phyloP scores from a whole-genome alignment of 176 grass and related monocot species.

The Carex pumila region DNA sequence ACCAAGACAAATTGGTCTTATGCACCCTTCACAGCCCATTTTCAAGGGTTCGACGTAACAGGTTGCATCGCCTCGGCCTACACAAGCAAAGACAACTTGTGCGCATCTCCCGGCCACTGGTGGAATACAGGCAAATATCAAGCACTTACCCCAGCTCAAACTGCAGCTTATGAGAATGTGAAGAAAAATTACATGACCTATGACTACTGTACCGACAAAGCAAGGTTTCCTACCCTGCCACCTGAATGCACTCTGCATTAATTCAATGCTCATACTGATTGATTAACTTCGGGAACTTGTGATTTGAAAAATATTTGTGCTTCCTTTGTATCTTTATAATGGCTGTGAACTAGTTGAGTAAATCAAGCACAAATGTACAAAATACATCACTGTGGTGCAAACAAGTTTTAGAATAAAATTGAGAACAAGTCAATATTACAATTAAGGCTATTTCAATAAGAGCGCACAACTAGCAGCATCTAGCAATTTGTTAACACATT shows the following conservation, averaged over 20 bases:
- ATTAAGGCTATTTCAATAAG: background rate
- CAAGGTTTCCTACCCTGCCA: slow-evolving; percentile 19
- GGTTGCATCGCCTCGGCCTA: slow-evolving; percentile 26
- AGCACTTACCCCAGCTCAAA: slow-evolving; percentile 28
- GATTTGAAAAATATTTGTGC: background rate
- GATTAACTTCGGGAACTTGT: background rate
- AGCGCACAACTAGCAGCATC: background rate
- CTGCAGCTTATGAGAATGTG: slow-evolving; percentile 39
- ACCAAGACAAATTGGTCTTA: slow-evolving; percentile 46
- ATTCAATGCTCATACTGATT: background rate
- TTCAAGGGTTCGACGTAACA: slow-evolving; percentile 37
- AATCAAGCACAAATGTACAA: background rate
- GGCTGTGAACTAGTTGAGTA: background rate
- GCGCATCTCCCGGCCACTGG: slow-evolving; percentile 33
- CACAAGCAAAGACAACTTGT: background rate
- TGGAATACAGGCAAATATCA: slow-evolving; percentile 46
- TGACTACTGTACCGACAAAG: slow-evolving; percentile 48
- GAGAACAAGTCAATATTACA: background rate
- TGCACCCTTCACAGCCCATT: slow-evolving; percentile 43
- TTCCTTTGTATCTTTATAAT: background rate
- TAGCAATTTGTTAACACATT: background rate
- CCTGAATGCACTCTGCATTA: slow-evolving; percentile 29
- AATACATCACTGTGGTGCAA: background rate
- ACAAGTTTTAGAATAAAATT: background rate
- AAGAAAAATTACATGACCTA: slow-evolving; percentile 40